Evolutionary conservation across 306 rosid species (phyloP), one percentile per base, ranked within the genome.

Genomic region (Cucurbita maxima): DNA sequence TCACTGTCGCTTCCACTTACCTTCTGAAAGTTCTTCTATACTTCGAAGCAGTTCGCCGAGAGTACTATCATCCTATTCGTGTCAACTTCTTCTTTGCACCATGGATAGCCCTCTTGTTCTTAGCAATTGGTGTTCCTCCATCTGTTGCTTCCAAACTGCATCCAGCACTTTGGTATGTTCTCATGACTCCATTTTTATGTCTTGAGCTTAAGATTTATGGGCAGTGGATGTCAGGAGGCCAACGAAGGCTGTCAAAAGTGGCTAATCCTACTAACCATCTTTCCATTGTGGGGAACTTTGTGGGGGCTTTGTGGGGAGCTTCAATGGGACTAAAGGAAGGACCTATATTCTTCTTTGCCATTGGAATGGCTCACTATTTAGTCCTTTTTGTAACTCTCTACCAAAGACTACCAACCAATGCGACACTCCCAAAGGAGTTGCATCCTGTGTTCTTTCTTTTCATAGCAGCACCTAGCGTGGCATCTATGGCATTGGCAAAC

Each of bases 181-280:
- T 92, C 25, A 92, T 92, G 98, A 1, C 63, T 8, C 98, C 98
- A n/a, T 60, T 92, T 16, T 73, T 92, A 10, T 79, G 79, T 34
- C 96, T 92, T 16, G 96, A 90, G 84, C 89, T 92, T 34, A 92
- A 92, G 86, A 86, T 92, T 38, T 92, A 92, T 52, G 98, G 98
- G 79, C 98, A 92, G 57, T 92, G 98, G 98, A 92, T 92, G 98
- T 92, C 96, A 7, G 96, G 96, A 19, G 96, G 96, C 4, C 96
- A 84, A 58, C 81, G 93, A 71, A 82, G 98, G 79, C 90, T 92
- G 10, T 93, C 96, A 18, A 88, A 83, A 62, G 98, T 93, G 75
- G 96, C 96, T 0, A 93, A 93, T 64, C 98, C 98, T 61, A 84
- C 90, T 20, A 93, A 93, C 67, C 96, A 93, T 71, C 84, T 93